Evolutionary conservation across 2,329 filamentous ascomycete species (phyloP).

Genomic region (Alternaria incomplexa): DNA sequence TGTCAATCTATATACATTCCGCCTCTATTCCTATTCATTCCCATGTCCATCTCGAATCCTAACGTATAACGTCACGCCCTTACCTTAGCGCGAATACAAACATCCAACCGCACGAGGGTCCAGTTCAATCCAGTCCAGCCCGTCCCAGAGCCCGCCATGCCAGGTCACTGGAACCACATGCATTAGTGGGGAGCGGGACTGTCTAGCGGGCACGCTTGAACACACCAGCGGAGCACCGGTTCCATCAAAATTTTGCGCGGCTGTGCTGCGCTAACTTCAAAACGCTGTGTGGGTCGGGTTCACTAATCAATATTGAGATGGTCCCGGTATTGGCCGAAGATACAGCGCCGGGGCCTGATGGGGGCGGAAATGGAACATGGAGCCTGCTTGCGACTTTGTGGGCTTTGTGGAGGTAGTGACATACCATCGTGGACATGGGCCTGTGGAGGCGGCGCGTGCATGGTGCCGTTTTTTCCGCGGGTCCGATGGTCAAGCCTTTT

Average conservation of each 20-base stretch:
- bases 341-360: not conserved
- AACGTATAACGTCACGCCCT: not conserved
- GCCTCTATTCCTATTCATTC: not conserved
- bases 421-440: not conserved
- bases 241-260: not conserved
- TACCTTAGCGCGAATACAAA: not conserved
- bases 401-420: not conserved
- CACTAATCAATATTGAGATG: not conserved
- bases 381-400: not conserved
- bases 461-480: not conserved
- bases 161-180: not conserved
- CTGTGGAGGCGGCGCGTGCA: not conserved
- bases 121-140: not conserved
- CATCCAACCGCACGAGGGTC: not conserved
- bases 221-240: not conserved
- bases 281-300: not conserved
- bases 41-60: not conserved
- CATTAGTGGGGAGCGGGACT: not conserved
- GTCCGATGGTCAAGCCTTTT: not conserved
- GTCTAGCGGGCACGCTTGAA: not conserved
- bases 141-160: not conserved
- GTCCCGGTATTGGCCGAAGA: not conserved
- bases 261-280: not conserved
- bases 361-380: not conserved
- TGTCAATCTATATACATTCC: too few species aligned